Evolutionary conservation across 768 basidiomycete species (phyloP).

Genomic region (Kwoniella pini): DNA sequence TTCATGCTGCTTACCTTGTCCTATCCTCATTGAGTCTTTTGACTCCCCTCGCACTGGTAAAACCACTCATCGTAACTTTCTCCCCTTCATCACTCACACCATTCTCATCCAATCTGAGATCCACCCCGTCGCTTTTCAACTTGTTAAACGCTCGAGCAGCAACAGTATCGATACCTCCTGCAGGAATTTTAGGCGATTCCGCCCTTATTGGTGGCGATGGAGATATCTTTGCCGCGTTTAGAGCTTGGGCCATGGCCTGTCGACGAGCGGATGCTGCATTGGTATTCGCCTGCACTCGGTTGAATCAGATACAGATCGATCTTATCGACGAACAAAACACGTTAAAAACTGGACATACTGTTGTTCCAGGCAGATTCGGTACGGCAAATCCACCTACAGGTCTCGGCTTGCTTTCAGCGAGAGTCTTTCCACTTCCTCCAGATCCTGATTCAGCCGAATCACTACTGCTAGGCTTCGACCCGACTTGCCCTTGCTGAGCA

Average conservation of each 20-base stretch:
- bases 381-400: constrained; percentile 7
- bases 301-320: no score
- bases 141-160: constrained; percentile 27
- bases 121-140: constrained; percentile 11
- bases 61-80: constrained; percentile 15
- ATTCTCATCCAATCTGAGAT: constrained; percentile 28
- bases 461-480: constrained; percentile 14
- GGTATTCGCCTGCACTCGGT: neutral
- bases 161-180: constrained; percentile 37
- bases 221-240: neutral
- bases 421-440: neutral
- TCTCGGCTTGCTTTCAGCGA: constrained; percentile 1
- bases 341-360: no score
- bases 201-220: constrained; percentile 19
- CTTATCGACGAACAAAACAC: no score
- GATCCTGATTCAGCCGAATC: neutral
- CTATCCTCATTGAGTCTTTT: constrained; percentile 27
- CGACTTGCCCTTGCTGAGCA: neutral
- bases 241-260: constrained; percentile 14
- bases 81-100: constrained; percentile 3
- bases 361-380: neutral
- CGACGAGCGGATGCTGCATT: constrained; percentile 19
- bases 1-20: neutral
- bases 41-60: constrained; percentile 39
- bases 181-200: constrained; percentile 43